Conservation (phyloP, 176 grass and related monocot genomes). For the Juncus effusus region DNA sequence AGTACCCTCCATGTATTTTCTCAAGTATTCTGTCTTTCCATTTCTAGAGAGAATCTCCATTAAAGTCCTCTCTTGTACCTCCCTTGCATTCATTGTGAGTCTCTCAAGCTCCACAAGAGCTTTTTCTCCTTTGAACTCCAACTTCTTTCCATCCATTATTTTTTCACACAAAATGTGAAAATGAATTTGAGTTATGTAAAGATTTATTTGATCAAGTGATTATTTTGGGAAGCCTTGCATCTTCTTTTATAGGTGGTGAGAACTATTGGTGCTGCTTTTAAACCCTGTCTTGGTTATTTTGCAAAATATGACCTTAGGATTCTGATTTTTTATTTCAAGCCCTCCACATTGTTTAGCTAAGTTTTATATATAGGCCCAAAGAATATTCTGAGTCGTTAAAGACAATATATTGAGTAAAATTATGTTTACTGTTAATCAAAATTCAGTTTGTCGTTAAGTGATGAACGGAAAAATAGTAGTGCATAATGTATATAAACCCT, state of each 20-base stretch:
- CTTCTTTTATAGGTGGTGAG: constrained; percentile 27
- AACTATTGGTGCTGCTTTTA: constrained; percentile 1
- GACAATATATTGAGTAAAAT: neutral
- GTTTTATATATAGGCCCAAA: neutral
- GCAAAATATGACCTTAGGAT: constrained; percentile 8
- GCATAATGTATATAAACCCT: too few species aligned
- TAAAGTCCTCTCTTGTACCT: constrained; percentile 51
- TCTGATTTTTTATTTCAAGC: neutral
- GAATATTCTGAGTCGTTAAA: neutral
- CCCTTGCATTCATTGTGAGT: constrained; percentile 54
- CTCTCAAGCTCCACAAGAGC: constrained; percentile 63
- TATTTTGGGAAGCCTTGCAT: neutral
- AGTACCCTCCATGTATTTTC: constrained; percentile 52
- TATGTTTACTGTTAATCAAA: neutral
- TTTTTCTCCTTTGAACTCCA: constrained; percentile 43
- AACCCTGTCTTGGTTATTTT: constrained; percentile 17
- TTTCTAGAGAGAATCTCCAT: constrained; percentile 59
- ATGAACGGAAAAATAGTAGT: too few species aligned
- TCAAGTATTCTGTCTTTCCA: constrained; percentile 55
- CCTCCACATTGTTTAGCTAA: neutral
- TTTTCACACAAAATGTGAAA: constrained; percentile 17
- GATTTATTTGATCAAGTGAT: constrained; percentile 16
- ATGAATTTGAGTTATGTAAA: neutral
- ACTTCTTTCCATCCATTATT: constrained; percentile 43
- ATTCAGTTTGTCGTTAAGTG: too few species aligned